These are phyloP conservation scores for Aspergillus steynii DNA, from an alignment of 495 filamentous ascomycete species.

Conservation along the genomic window DNA sequence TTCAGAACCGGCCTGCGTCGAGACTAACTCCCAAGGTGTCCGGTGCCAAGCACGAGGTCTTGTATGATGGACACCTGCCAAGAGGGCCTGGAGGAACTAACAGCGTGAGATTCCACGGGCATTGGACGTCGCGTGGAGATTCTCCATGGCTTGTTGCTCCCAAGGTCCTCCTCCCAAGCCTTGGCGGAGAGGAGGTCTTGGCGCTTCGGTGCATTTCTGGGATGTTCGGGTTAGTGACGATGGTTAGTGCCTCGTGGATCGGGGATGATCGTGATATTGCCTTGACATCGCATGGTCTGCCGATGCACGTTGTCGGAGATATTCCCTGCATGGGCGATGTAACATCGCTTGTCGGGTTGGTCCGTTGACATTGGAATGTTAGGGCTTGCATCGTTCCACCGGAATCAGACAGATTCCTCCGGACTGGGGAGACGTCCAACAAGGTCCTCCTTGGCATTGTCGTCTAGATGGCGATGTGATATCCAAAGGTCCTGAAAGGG, in stretches of 20 bases:
- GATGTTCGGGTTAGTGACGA: not conserved
- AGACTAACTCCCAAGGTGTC: slow-evolving; percentile 13
- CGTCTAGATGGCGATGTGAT: not conserved
- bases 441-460: not conserved
- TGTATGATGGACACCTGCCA: slow-evolving; percentile 2
- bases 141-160: slow-evolving; percentile 1
- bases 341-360: too few relatives aligned
- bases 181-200: slow-evolving; percentile 4
- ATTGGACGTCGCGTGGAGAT: not conserved
- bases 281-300: not conserved
- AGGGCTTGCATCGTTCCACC: not conserved
- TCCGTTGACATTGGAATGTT: too few relatives aligned
- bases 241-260: too few relatives aligned
- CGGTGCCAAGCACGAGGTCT: slow-evolving; percentile 3
- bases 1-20: not conserved
- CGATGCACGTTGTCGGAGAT: not conserved
- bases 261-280: too few relatives aligned
- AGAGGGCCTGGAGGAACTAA: not conserved
- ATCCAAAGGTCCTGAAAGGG: not conserved
- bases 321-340: too few relatives aligned
- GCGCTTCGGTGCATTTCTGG: not conserved
- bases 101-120: not conserved
- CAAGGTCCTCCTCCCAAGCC: slow-evolving; percentile 8
- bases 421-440: not conserved
- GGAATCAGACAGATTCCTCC: not conserved